Base-by-base conservation (phyloP, 2,329 filamentous ascomycete species). In the Diaporthe sp. region DNA sequence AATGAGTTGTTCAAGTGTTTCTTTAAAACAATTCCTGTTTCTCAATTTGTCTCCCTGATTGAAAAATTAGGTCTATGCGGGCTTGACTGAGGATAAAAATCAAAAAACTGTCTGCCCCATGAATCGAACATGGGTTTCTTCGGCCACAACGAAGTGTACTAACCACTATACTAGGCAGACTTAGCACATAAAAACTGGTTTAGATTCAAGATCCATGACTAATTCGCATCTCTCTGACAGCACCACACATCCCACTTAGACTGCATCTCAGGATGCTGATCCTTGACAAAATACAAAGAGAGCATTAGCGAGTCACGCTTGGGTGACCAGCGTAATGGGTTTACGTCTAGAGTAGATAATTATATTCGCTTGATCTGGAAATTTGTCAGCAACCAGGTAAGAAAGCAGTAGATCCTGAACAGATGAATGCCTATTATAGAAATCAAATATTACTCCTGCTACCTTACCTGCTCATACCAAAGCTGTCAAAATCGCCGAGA, bases 61-160 rank as follows among this genome's bases (percentile, higher is more conserved):
- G 10, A 4, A 44, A 17, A 7, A 44, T 44, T 25, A 10, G 2
- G 7, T 13, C 1, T 19, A 15, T 2, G 17, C 3, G 1, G 37
- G 37, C 12, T 39, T 13, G 37, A 39, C 37, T 4, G 10, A 4
- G 4, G 4, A 22, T n/a, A 37, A 67, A 51, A 25, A 4, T 5
- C 12, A 46, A 71, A 55, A 53, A 28, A 0, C 4, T 73, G 71
- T 73, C 71, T 73, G 71, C 71, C 71, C 71, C 71, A 73, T 73
- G 71, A 73, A 73, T 73, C 71, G 71, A 73, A 73, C 71, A 73
- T 73, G 71, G 71, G 71, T 73, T 46, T 73, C 71, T 62, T 73
- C 71, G 71, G 58, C 71, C 71, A 73, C 71, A 73, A 73, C 71
- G 71, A 73, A 62, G 71, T 73, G 71, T 73, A 73, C 71, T 73